These are phyloP conservation scores for Rhododendron henanense DNA, from an alignment of 148 eudicot species.

Conservation along the genomic window DNA sequence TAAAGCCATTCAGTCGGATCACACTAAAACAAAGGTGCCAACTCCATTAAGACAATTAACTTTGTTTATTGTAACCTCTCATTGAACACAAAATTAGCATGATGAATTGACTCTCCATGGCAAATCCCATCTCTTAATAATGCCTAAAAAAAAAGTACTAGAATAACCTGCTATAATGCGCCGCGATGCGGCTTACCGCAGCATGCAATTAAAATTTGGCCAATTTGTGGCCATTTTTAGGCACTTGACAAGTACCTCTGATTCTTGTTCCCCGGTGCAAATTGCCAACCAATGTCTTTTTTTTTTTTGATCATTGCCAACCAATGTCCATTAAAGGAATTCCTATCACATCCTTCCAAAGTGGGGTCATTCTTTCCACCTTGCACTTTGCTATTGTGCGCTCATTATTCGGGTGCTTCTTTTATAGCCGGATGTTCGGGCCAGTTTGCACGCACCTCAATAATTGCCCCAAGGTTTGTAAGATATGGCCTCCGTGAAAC, in stretches of 20 bases:
- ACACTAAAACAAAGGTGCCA: constrained; percentile 1
- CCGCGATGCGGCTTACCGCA: constrained; percentile 10
- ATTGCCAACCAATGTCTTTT: not conserved
- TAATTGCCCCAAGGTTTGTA: not conserved
- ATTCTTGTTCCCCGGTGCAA: not conserved
- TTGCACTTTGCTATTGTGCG: not conserved
- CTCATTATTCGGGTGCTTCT: not conserved
- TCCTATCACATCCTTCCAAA: not conserved
- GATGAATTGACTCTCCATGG: constrained; percentile 1
- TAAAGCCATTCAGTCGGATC: constrained; percentile 12
- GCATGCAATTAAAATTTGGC: not conserved
- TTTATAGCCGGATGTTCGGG: not conserved
- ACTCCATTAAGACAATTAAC: constrained; percentile 12
- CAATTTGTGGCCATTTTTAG: not conserved
- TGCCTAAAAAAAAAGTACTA: not conserved
- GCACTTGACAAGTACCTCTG: not conserved
- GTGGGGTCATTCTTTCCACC: not conserved
- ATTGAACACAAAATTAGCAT: constrained; percentile 6
- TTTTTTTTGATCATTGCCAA: not conserved
- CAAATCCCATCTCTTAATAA: not conserved
- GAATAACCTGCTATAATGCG: constrained; percentile 10
- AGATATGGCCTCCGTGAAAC: too few species aligned
- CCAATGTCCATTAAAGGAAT: not conserved
- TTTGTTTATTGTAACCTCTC: not conserved
- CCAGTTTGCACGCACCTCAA: too few species aligned